Conservation (phyloP, 106 monocot species). For the Xerophyta viscosa region DNA sequence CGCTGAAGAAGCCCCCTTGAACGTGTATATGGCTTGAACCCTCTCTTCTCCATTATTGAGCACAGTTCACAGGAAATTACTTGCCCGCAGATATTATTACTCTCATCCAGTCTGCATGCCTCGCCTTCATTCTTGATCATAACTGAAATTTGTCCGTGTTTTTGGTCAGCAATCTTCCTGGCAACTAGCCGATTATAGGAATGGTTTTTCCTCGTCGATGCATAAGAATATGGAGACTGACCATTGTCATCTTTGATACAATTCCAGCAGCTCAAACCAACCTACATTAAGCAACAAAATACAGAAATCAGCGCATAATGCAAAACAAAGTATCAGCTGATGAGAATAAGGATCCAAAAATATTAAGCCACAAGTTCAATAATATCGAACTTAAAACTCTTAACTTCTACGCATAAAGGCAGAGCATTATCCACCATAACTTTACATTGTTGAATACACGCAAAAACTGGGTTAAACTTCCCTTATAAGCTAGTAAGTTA, state of each 20-base stretch:
- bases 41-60: slow-evolving; percentile 2
- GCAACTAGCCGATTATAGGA: slow-evolving; percentile 28
- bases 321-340: neutral
- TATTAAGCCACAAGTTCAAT: too few species aligned
- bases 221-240: slow-evolving; percentile 26
- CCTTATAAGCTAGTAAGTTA: too few species aligned
- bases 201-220: slow-evolving; percentile 27
- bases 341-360: neutral
- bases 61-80: slow-evolving; percentile 14
- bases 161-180: slow-evolving; percentile 29
- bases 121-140: slow-evolving; percentile 10
- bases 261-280: slow-evolving; percentile 38
- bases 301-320: neutral
- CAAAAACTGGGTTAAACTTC: too few species aligned
- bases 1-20: slow-evolving; percentile 13
- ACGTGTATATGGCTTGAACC: slow-evolving; percentile 1
- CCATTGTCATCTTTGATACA: slow-evolving; percentile 19
- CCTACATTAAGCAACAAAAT: slow-evolving; percentile 6
- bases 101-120: slow-evolving; percentile 4
- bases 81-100: neutral
- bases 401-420: too few species aligned
- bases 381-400: too few species aligned
- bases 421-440: too few species aligned
- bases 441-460: too few species aligned
- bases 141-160: slow-evolving; percentile 26